Conservation (phyloP, 805 yeast genomes). For the Zygosaccharomyces bisporus region DNA sequence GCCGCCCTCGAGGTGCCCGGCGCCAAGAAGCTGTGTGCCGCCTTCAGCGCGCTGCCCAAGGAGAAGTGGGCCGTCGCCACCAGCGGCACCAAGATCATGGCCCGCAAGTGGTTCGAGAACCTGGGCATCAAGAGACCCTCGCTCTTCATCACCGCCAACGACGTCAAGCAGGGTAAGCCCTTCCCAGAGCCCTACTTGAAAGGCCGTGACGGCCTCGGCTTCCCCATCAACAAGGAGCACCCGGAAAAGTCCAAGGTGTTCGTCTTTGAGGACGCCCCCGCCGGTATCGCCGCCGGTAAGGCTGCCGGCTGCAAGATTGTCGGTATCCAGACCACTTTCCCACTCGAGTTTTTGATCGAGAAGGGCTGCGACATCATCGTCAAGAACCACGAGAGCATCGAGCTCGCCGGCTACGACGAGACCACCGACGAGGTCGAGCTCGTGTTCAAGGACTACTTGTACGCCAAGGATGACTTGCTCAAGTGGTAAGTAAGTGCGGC, state of each 20-base stretch:
- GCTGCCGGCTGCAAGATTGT: slow-evolving; percentile 79
- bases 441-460: slow-evolving; percentile 38
- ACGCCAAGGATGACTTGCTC: slow-evolving; percentile 37
- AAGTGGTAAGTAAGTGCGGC: slow-evolving; percentile 37
- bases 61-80: slow-evolving; percentile 85
- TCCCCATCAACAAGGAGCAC: slow-evolving; percentile 36
- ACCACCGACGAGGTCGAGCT: slow-evolving; percentile 40
- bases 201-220: slow-evolving; percentile 45
- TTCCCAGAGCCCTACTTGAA: slow-evolving; percentile 76
- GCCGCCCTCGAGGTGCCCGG: slow-evolving; percentile 75
- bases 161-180: slow-evolving; percentile 78
- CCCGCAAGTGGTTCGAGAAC: slow-evolving; percentile 72
- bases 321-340: slow-evolving; percentile 80
- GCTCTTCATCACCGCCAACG: slow-evolving; percentile 77
- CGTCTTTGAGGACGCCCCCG: slow-evolving; percentile 87
- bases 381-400: slow-evolving; percentile 61
- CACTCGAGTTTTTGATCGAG: slow-evolving; percentile 59
- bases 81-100: slow-evolving; percentile 74
- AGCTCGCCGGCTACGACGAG: slow-evolving; percentile 51
- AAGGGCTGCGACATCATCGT: slow-evolving; percentile 84
- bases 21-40: slow-evolving; percentile 57
- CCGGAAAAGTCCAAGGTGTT: slow-evolving; percentile 45
- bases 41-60: slow-evolving; percentile 48
- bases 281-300: slow-evolving; percentile 80
- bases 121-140: slow-evolving; percentile 61